A percentile compares a stretch with the other conserved stretches of the same genome.
Evolutionary conservation across 2,329 filamentous ascomycete species (phyloP).

Genomic region (Sordariomycetes sp.): DNA sequence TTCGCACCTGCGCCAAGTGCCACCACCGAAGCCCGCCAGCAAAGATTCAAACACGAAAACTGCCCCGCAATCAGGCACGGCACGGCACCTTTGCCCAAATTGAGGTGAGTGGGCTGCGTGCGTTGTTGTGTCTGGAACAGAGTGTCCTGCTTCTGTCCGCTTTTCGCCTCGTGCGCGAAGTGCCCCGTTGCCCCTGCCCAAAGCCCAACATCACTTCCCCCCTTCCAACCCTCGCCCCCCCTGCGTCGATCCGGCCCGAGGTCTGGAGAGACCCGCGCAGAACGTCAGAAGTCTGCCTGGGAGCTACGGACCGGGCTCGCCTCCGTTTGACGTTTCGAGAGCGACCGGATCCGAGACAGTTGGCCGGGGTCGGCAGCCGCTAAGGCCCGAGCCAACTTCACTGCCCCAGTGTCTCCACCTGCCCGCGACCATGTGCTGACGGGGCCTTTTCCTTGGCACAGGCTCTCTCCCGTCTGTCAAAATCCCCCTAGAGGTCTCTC

Average conservation of each 20-base stretch:
- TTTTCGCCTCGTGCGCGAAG: background rate
- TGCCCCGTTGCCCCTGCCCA: background rate
- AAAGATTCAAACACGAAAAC: background rate
- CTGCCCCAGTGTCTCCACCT: background rate
- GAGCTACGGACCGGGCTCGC: background rate
- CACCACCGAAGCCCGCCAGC: background rate
- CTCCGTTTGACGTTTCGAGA: slow-evolving; percentile 3
- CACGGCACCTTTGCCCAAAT: background rate
- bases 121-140: background rate
- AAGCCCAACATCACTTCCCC: background rate
- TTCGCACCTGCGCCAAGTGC: background rate
- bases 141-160: background rate
- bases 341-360: slow-evolving; percentile 3
- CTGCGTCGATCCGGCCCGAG: background rate
- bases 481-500: background rate
- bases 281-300: background rate
- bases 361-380: background rate
- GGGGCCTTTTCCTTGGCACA: background rate
- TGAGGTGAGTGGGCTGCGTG: background rate
- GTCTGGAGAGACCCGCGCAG: background rate
- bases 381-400: background rate
- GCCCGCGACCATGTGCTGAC: background rate
- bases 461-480: background rate
- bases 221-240: background rate
- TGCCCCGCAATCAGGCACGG: background rate